Base-by-base conservation (phyloP, 305 asterid genomes). In the Rubia balearica region DNA sequence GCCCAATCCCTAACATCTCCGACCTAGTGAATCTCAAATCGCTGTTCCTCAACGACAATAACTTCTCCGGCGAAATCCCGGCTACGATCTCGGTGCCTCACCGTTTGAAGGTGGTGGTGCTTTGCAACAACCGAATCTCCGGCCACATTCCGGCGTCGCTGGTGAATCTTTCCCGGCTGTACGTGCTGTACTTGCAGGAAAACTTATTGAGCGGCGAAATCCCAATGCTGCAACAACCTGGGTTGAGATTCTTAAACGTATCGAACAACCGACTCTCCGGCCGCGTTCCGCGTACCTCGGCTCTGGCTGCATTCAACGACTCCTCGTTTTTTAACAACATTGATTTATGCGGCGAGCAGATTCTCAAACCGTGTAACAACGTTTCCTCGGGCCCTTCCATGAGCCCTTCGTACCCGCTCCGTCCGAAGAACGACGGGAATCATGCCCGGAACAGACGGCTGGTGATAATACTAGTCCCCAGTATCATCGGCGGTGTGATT, bases 11-110 rank as follows among this genome's bases (percentile, higher is more conserved):
- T 2, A 62, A 75, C n/a, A 82, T 91, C 53, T 79, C 85, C 6
- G 88, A 88, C 78, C 90, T 94, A 40, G 75, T 16, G 2, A 94
- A 91, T 48, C 97, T 94, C 57, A 94, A 94, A 76, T 82, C 95
- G 6, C 81, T 94, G 14, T 94, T 48, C 82, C 92, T 94, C 73
- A 89, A 79, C 70, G 73, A 80, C 70, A 94, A 94, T 76, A 69
- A 65, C 59, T 83, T 94, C 59, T 82, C 90, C 0, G 99, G 96
- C 5, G 46, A 74, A 63, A 79, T 94, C 64, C 99, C 99, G 0
- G 60, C 60, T 8, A 80, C 81, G 16, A 82, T 88, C 7, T 51
- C 96, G 9, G 46, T 5, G 17, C 86, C 90, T 63, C 99, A 87
- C 77, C 91, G 92, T 33, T 74, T 89, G 4, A 94, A 94, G 75